Evolutionary conservation across 1,284 basidiomycete genomes (phyloP), one percentile per base, ranked within the genome.

Genomic region (Cutaneotrichosporon cavernicola): DNA sequence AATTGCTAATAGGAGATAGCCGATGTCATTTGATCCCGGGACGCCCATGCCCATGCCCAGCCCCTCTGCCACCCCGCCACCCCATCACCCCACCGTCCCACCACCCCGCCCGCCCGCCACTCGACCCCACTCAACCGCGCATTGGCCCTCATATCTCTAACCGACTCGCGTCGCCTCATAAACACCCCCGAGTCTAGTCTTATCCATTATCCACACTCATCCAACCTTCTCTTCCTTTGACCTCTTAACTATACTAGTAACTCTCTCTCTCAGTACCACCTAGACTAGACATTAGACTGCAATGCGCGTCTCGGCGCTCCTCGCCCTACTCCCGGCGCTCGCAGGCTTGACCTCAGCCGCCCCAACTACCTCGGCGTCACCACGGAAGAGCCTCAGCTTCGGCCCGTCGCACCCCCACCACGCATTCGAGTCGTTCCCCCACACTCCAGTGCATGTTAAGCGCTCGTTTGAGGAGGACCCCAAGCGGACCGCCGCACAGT

Each of bases 321-420:
- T 80, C 58, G 66, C 80, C 56, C 73, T 81, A 53, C 72, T 81
- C 32, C 80, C 80, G 46, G 60, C 75, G 26, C 73, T 81, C 43
- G 80, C 77, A 66, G 69, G 71, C 63, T 65, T 76, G 36, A 65
- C 65, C 30, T 34, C 40, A n/a, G 56, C 58, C 55, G 63, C 57
- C 58, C 56, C 50, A 38, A 43, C 53, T 4, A 51, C 40, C 63
- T 61, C 46, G 58, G 55, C 58, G 36, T n/a, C 36, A 18, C 58
- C 60, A 57, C 60, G 57, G 58, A 65, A 92, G 87, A 86, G 90
- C 0, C 84, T 92, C 56, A 86, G 87, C 13, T 93, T 92, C 75
- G 91, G 91, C 18, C 89, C 90, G 16, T 80, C 84, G 21, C 88
- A 88, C 69, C 85, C 87, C 11, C 88, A 91, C 75, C 87, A 89